Evolutionary conservation across 2,329 filamentous ascomycete species (phyloP).

Genomic region (Alternaria arbusti): DNA sequence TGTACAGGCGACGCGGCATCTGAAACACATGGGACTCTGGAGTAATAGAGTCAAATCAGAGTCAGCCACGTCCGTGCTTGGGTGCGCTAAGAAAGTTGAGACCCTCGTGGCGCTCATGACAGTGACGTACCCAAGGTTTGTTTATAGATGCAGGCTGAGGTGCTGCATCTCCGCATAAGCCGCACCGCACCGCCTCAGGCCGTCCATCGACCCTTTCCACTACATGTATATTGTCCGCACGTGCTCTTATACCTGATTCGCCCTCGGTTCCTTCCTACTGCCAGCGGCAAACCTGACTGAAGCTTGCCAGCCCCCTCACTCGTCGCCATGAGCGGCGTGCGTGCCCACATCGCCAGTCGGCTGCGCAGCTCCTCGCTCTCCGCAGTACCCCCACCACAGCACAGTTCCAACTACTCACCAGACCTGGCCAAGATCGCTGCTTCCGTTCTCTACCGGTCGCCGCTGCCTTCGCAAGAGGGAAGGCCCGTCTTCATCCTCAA

Average conservation of each 20-base stretch:
- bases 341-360: slow-evolving; percentile 46
- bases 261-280: neutral
- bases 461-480: slow-evolving; percentile 56
- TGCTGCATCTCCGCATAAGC: slow-evolving; percentile 5
- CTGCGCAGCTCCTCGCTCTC: slow-evolving; percentile 54
- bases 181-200: slow-evolving; percentile 14
- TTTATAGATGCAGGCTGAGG: slow-evolving; percentile 13
- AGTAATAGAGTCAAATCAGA: slow-evolving; percentile 15
- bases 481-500: slow-evolving; percentile 62
- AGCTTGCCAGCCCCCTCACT: neutral
- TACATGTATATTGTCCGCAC: slow-evolving; percentile 11
- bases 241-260: slow-evolving; percentile 13
- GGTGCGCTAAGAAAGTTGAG: slow-evolving; percentile 2
- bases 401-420: slow-evolving; percentile 56
- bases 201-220: neutral
- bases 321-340: slow-evolving; percentile 46
- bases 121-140: slow-evolving; percentile 24
- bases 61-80: slow-evolving; percentile 18
- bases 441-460: slow-evolving; percentile 62
- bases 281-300: neutral
- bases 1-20: neutral
- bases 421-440: slow-evolving; percentile 57
- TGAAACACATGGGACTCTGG: slow-evolving; percentile 3
- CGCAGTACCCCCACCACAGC: slow-evolving; percentile 54
- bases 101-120: slow-evolving; percentile 10